phyloP scores from a whole-genome alignment of 768 basidiomycete genomes.

The Mycena kentingensis region DNA sequence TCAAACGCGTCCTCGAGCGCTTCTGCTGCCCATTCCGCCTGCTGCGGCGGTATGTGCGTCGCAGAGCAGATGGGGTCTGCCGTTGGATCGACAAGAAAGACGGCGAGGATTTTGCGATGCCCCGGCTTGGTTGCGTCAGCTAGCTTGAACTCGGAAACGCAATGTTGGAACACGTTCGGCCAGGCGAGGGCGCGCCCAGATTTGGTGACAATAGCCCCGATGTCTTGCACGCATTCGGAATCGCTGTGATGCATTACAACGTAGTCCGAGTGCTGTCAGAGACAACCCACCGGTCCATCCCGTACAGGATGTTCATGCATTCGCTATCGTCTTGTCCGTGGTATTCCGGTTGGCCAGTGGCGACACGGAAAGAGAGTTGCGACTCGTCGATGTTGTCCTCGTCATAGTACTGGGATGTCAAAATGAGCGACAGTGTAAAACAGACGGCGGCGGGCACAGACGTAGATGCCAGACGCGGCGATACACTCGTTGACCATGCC shows the following conservation, averaged over 20 bases:
- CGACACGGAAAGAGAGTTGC: conserved; percentile 28
- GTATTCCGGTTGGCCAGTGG: not conserved
- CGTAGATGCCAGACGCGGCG: conserved; percentile 24
- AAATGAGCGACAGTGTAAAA: not conserved
- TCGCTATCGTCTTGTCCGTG: conserved; percentile 7
- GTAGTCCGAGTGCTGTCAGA: not conserved
- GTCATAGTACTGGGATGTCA: conserved; percentile 33
- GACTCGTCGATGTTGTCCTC: conserved; percentile 28
- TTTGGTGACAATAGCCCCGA: conserved; percentile 25
- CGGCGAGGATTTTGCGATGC: conserved; percentile 41
- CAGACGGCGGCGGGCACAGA: not conserved
- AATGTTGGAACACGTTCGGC: conserved; percentile 35
- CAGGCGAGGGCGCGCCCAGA: conserved; percentile 29
- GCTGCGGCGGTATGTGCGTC: conserved; percentile 31
- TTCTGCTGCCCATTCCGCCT: conserved; percentile 6
- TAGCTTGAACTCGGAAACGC: conserved; percentile 37
- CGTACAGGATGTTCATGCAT: conserved; percentile 11
- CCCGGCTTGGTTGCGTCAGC: conserved; percentile 38
- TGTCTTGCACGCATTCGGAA: conserved; percentile 14
- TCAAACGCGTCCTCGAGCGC: conserved; percentile 6
- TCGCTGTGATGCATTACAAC: conserved; percentile 4
- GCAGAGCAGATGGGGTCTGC: conserved; percentile 27
- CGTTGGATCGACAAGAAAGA: conserved; percentile 42
- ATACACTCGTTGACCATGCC: conserved; percentile 36
- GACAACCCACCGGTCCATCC: conserved; percentile 5